A percentile compares a stretch with the other conserved stretches of the same genome.
phyloP scores from a whole-genome alignment of 2,329 filamentous ascomycete species.

The Colletotrichum tofieldiae region DNA sequence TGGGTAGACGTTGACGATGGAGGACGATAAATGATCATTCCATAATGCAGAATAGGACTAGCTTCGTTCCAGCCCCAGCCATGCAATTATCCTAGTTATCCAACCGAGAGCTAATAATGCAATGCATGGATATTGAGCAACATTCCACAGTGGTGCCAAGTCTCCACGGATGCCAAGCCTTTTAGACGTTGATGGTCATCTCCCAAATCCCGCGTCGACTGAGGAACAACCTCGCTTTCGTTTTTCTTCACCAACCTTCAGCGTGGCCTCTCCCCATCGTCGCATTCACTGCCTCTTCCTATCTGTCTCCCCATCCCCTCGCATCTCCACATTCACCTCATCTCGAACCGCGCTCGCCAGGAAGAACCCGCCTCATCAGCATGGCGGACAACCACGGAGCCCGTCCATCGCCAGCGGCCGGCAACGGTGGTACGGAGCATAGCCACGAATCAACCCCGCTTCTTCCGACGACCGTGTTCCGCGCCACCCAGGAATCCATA shows the following conservation, averaged over 20 bases:
- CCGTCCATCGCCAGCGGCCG: slow-evolving; percentile 10
- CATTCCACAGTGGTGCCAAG: slow-evolving; percentile 25
- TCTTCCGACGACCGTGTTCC: slow-evolving; percentile 46
- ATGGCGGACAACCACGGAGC: slow-evolving; percentile 17
- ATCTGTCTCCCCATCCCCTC: not conserved
- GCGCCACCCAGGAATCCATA: slow-evolving; percentile 39
- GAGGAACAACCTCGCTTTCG: not conserved
- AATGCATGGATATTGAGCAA: slow-evolving; percentile 12
- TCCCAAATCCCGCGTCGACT: not conserved
- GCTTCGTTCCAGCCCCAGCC: not conserved
- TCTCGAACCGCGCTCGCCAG: not conserved
- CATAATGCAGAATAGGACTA: not conserved
- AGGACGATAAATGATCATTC: not conserved
- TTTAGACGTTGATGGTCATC: slow-evolving; percentile 17
- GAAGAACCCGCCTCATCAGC: not conserved
- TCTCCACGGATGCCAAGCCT: slow-evolving; percentile 29
- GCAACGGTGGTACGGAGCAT: slow-evolving; percentile 29
- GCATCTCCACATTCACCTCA: too few species aligned
- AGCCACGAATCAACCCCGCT: slow-evolving; percentile 49
- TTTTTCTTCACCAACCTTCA: not conserved
- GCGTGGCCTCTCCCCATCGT: not conserved
- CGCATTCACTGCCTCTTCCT: not conserved
- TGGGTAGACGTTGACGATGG: too few species aligned
- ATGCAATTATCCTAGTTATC: not conserved
- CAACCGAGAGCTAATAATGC: not conserved